These are phyloP conservation scores for Albatrellus sp. DNA, from an alignment of 1,284 basidiomycete species.

Conservation along the genomic window DNA sequence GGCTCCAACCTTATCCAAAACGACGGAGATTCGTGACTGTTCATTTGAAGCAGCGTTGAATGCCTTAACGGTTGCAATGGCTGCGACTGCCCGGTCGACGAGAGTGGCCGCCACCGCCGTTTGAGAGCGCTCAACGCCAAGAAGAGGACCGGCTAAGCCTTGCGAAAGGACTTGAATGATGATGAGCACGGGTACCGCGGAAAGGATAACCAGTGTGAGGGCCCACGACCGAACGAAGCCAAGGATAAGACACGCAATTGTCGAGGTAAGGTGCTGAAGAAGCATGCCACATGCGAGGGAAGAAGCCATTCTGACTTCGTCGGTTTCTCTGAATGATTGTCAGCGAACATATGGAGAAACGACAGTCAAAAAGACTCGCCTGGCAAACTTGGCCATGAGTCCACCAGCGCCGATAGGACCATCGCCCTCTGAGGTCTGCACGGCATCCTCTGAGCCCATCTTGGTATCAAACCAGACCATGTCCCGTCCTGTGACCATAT, in stretches of 20 bases:
- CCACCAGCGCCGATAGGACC: constrained; percentile 76
- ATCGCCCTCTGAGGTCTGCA: constrained; percentile 33
- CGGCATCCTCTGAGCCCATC: constrained; percentile 51
- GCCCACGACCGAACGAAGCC: constrained; percentile 74
- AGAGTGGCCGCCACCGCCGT: constrained; percentile 66
- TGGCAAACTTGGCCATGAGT: constrained; percentile 87
- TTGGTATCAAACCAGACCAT: constrained; percentile 85
- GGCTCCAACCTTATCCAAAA: constrained; percentile 34
- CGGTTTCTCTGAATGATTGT: constrained; percentile 65
- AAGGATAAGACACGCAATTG: constrained; percentile 68
- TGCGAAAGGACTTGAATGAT: constrained; percentile 71
- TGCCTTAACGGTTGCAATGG: constrained; percentile 89
- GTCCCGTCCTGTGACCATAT: constrained; percentile 56
- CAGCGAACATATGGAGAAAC: not conserved
- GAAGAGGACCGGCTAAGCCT: constrained; percentile 50
- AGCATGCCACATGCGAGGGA: constrained; percentile 70
- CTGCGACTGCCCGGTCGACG: constrained; percentile 66
- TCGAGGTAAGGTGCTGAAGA: constrained; percentile 74
- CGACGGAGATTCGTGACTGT: constrained; percentile 29
- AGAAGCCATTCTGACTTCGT: constrained; percentile 81
- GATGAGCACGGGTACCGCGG: constrained; percentile 77
- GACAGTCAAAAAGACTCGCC: constrained; percentile 33
- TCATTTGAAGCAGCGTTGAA: constrained; percentile 80
- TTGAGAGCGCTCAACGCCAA: constrained; percentile 55
- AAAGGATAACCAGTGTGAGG: constrained; percentile 86